A percentile compares a stretch with the other conserved stretches of the same genome.
These are phyloP conservation scores for Keithomyces neogunnii DNA, from an alignment of 2,329 filamentous ascomycete species.

Conservation along the genomic window DNA sequence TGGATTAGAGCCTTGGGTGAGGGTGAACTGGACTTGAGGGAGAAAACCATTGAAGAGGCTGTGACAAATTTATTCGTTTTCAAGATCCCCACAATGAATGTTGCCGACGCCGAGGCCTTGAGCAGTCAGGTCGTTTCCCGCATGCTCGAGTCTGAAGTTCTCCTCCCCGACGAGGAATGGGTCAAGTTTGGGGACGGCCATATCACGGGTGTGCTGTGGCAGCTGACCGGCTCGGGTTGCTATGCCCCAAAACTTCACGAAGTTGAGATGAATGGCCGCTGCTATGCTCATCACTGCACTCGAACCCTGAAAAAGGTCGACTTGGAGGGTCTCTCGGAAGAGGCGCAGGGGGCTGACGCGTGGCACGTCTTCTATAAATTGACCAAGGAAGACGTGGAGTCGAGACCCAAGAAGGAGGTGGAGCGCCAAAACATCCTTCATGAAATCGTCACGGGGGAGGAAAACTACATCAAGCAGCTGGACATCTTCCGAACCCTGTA, in stretches of 20 bases:
- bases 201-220: slow-evolving; percentile 86
- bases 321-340: slow-evolving; percentile 63
- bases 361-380: slow-evolving; percentile 88
- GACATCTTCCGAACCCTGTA: slow-evolving; percentile 81
- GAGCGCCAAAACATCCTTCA: slow-evolving; percentile 91
- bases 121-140: slow-evolving; percentile 67
- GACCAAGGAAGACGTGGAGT: slow-evolving; percentile 65
- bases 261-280: slow-evolving; percentile 60
- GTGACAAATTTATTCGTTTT: slow-evolving; percentile 82
- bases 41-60: slow-evolving; percentile 78
- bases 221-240: slow-evolving; percentile 84
- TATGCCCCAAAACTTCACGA: slow-evolving; percentile 82
- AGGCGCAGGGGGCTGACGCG: slow-evolving; percentile 60
- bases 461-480: slow-evolving; percentile 81
- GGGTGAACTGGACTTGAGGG: slow-evolving; percentile 79
- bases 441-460: slow-evolving; percentile 90
- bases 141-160: slow-evolving; percentile 70
- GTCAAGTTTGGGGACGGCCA: slow-evolving; percentile 78
- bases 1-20: slow-evolving; percentile 90
- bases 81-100: slow-evolving; percentile 98
- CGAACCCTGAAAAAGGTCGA: slow-evolving; percentile 93
- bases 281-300: slow-evolving; percentile 91
- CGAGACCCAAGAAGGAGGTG: slow-evolving; percentile 74
- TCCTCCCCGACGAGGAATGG: slow-evolving; percentile 93
- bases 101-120: slow-evolving; percentile 86